Base-by-base conservation (phyloP, 1,139 yeast genomes). In the Zygoascus hellenicus region DNA sequence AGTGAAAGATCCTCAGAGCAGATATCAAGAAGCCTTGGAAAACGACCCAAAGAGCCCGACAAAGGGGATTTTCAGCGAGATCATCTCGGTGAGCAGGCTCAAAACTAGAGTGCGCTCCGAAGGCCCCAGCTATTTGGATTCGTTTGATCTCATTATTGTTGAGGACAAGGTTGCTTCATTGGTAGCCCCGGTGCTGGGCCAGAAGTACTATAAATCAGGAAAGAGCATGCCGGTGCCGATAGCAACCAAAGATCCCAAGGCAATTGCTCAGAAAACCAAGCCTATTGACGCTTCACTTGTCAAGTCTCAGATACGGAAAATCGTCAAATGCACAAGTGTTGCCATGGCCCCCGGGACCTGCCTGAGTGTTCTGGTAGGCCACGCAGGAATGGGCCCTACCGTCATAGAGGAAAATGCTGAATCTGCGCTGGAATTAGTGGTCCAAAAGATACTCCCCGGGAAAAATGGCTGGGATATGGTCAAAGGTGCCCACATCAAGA, bases 171-270 rank as follows among this genome's bases (percentile, higher is more conserved):
- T 60, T 4, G 53, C 52, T 10, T 53, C 54, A 14, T 40, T 53
- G 31, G 45, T 59, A 11, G 58, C 59, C 6, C 54, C 55, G 9
- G 44, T 57, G 13, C 47, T 60, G 2, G 61, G 61, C 9, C 48
- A 54, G 10, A 43, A 46, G 22, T 51, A 56, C 31, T 60, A 60
- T 51, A 56, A 54, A 38, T 51, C 61, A 11, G 60, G 58, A 32
- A 49, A 50, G 30, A 51, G 53, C 26, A 52, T 59, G 49, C 63
- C 63, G 2, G 46, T 60, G 7, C 61, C 63, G 2, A 51, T 60
- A 7, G 53, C 54, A 1, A 33, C 59, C 9, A 50, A 54, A 9
- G 52, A 52, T 6, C 52, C 45, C 11, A 5, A 45, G 19, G 13
- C 28, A 42, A 19, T 28, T 7, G 34, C 35, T 13, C 32, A 30